A percentile compares a stretch with the other conserved stretches of the same genome.
These are phyloP conservation scores for Talaromyces rugulosus DNA, from an alignment of 2,329 filamentous ascomycete species.

Conservation along the genomic window DNA sequence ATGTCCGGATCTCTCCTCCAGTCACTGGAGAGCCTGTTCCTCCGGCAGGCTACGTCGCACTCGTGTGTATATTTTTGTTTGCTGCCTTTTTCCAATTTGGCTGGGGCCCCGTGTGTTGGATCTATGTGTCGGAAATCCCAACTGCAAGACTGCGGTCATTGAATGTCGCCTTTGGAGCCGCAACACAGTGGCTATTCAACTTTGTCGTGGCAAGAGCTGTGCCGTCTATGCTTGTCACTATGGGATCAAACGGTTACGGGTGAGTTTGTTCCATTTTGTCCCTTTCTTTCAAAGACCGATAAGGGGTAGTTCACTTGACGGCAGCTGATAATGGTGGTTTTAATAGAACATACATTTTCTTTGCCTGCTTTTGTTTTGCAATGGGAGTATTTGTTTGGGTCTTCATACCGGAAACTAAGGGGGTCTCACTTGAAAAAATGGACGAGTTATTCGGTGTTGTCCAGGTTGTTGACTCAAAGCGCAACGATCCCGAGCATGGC, in stretches of 20 bases:
- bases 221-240: conserved; percentile 52
- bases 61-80: conserved; percentile 52
- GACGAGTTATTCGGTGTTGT: conserved; percentile 55
- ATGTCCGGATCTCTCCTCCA: conserved; percentile 53
- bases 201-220: conserved; percentile 64
- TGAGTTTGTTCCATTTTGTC: neutral
- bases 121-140: conserved; percentile 66
- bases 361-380: conserved; percentile 11
- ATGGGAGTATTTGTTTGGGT: conserved; percentile 55
- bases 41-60: conserved; percentile 62
- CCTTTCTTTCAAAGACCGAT: too few relatives aligned
- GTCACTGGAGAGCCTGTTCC: conserved; percentile 50
- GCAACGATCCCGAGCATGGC: neutral
- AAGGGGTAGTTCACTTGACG: conserved; percentile 53
- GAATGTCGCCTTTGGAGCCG: conserved; percentile 63
- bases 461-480: neutral
- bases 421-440: conserved; percentile 60
- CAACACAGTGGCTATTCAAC: conserved; percentile 69
- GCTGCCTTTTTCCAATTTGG: conserved; percentile 26
- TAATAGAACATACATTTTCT: conserved; percentile 35
- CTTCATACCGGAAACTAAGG: conserved; percentile 70
- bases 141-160: conserved; percentile 60
- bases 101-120: conserved; percentile 68
- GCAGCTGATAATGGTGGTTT: conserved; percentile 39
- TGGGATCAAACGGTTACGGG: conserved; percentile 12